Percentiles rank a stretch among this genome's conserved stretches.
phyloP scores from a whole-genome alignment of 2,329 filamentous ascomycete species.

The Aureobasidium subglaciale region DNA sequence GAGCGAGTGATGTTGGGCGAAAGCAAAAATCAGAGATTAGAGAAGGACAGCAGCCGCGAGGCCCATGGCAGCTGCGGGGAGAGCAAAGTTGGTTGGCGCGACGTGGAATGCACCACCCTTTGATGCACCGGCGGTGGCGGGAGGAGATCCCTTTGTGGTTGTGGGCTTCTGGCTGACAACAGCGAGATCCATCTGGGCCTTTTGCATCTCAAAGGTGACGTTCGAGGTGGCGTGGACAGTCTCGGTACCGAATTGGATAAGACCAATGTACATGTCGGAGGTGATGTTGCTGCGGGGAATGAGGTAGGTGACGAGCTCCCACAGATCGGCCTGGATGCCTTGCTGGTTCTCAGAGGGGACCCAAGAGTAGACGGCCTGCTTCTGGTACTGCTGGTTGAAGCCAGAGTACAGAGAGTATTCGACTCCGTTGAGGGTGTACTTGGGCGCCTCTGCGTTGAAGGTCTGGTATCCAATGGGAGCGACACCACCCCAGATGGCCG shows the following conservation, averaged over 20 bases:
- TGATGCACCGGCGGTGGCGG: constrained; percentile 2
- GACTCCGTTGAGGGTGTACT: constrained; percentile 2
- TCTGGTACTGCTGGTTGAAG: constrained; percentile 12
- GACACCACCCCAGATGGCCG: constrained; percentile 14
- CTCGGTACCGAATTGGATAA: constrained; percentile 13
- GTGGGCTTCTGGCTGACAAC: constrained; percentile 5
- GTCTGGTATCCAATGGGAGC: constrained; percentile 13
- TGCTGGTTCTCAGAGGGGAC: constrained; percentile 8
- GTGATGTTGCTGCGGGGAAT: constrained; percentile 1
- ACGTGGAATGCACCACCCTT: constrained; percentile 5
- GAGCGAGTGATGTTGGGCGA: background rate
- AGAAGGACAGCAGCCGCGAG: constrained; percentile 10
- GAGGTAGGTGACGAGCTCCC: constrained; percentile 5
- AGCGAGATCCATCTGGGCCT: constrained; percentile 10
- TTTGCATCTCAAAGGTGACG: constrained; percentile 12
- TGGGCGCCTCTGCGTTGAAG: constrained; percentile 5
- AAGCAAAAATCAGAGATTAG: background rate
- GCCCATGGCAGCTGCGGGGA: constrained; percentile 10
- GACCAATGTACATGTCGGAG: constrained; percentile 10
- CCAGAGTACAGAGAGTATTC: constrained; percentile 11
- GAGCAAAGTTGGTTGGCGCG: constrained; percentile 1
- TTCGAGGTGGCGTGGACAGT: constrained; percentile 13
- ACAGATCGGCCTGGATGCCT: background rate
- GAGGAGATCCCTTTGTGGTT: constrained; percentile 7
- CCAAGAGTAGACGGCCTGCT: constrained; percentile 15